Evolutionary conservation across 1,284 basidiomycete genomes (phyloP), one percentile per base, ranked within the genome.

Genomic region (Coniophora puteana): DNA sequence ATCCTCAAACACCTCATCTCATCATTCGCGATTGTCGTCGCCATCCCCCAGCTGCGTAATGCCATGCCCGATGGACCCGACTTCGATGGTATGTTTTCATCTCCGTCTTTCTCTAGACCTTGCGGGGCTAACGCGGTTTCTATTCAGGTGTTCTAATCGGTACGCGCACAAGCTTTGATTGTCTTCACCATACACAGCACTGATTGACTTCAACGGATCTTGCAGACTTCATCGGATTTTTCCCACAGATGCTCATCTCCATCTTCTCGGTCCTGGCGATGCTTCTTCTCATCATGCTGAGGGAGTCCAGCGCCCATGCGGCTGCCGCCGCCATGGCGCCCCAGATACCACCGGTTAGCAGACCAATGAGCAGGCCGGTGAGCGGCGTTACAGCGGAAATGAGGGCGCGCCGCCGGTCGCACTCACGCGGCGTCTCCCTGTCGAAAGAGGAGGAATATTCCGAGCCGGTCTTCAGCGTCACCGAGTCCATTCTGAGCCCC

Each of bases 1-100:
- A 50, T 68, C 13, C 37, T 70, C 21, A 68, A 67, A 38, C 62
- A 71, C 40, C 52, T 74, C 5, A 49, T 67, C 1, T 66, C 65
- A 7, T 60, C 60, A 14, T 64, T 69, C 30, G 66, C 63, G 8
- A 67, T 72, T 22, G 51, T 77, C 6, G 51, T 78, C 14, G 63
- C 62, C 2, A 65, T 78, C 17, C 77, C 75, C 4, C 72, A 77
- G 45, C 48, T 80, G 30, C 61, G 77, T 25, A 67, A 69, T 37
- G 65, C 69, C 10, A 79, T 80, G 76, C 76, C 76, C 16, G 75
- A 79, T 53, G 74, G 71, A 11, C 76, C 76, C 23, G 76, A 67
- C 3, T 62, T 74, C 31, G 75, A 78, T 48, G 75, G 76, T 71
- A 46, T 57, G 68, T 54, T 4, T 29, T n/a, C 47, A 38, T 41